Evolutionary conservation across 148 eudicot genomes (phyloP), one percentile per base, ranked within the genome.

Genomic region (Polygonum aviculare): DNA sequence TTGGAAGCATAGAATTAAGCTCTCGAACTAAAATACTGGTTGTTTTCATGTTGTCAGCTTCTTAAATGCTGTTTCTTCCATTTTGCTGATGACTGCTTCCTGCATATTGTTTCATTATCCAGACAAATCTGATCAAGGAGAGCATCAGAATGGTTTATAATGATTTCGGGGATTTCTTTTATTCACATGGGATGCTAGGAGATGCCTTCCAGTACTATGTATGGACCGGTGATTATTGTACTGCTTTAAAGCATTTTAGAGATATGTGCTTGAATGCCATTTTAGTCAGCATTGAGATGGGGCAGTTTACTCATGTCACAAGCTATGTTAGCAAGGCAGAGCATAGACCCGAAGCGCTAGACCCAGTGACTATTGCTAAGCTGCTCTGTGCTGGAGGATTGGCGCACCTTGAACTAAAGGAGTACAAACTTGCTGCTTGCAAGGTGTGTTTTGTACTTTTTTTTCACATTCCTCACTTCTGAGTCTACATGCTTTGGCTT

Each of bases 91-190:
- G 55, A 51, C n/a, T 50, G 69, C 12, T 0, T 62, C 47, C 73
- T 77, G 14, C 12, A n/a, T 40, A 19, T n/a, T 74, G 38, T 76
- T 48, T 47, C 71, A 69, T 54, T 62, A 67, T 76, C 81, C 92
- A 95, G 98, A 95, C 98, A 73, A 95, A 95, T 88, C 83, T 95
- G 78, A 92, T 92, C 22, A 95, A 95, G 82, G 98, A 95, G 82
- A 95, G 98, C 91, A 95, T 95, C 72, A 84, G 98, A 71, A 92
- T 92, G 98, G 97, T 97, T 65, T 92, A 89, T 86, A 95, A 95
- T 80, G 98, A 95, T 83, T 89, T 90, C 82, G 98, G 96, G 52
- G 97, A 95, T 77, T 95, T 92, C 77, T 86, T 82, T 77, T 95
- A 89, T 81, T 84, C 94, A 51, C 97, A 89, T 76, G 98, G 98